Evolutionary conservation across 345 rosid species (phyloP), one percentile per base, ranked within the genome.

Genomic region (Gossypium herbaceum): DNA sequence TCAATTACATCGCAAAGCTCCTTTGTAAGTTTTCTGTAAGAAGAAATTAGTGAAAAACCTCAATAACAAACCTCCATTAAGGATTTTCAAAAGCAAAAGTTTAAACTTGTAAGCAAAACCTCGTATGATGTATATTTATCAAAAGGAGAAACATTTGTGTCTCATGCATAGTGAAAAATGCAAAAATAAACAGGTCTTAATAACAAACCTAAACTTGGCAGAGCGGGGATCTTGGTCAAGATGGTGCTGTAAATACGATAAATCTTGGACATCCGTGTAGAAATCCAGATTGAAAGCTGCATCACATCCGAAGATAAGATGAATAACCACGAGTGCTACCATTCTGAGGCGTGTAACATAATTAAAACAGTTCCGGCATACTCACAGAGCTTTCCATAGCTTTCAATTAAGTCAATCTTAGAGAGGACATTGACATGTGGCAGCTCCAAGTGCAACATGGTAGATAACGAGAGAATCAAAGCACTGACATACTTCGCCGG

Each of bases 381-480:
- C 58, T 72, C 43, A 93, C 97, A 94, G 73, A 96, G 85, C 86
- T 86, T 96, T 80, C 99, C 98, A 56, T 92, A 96, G 88, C 75
- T 92, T 80, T 89, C 98, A 76, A 89, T 86, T 27, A 96, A 86
- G 82, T 92, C 98, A 20, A 93, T 96, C 85, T 96, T 96, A 67
- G 97, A 96, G 75, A 96, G 82, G 79, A 96, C 92, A 81, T 93
- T 96, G 79, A 93, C 48, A 19, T 90, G 97, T 12, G 97, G 98
- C 72, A 93, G 92, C 81, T 93, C 99, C 87, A 96, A 71, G 84
- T 93, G 99, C 80, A 96, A 76, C 98, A 92, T 92, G 71, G 97
- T 89, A 29, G 98, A 91, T 68, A 96, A 77, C 0, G 97, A 89
- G 50, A 89, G 94, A 79, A 92, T 87, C 79, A 96, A 83, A 3